Conservation (phyloP, 768 basidiomycete genomes). For the Lactifluus piperatus region DNA sequence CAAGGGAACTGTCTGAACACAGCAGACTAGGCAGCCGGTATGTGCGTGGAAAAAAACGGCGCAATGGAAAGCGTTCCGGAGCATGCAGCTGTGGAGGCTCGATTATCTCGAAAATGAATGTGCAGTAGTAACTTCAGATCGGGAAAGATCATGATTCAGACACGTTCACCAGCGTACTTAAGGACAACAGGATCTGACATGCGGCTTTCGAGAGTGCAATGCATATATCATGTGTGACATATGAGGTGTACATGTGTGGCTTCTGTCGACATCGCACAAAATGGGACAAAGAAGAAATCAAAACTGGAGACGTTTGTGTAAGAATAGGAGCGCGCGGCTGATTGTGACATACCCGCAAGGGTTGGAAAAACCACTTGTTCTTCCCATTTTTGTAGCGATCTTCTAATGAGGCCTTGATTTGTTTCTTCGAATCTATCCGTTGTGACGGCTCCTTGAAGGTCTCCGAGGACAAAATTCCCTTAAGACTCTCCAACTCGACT, state of each 20-base stretch:
- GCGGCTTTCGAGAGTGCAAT: slow-evolving; percentile 10
- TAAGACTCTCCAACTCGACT: slow-evolving; percentile 90
- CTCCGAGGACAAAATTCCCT: slow-evolving; percentile 73
- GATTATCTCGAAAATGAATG: slow-evolving; percentile 1
- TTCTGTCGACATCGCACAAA: slow-evolving; percentile 26
- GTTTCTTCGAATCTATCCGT: slow-evolving; percentile 92
- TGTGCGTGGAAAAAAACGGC: slow-evolving; percentile 49
- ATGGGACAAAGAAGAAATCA: slow-evolving; percentile 23
- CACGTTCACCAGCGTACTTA: not conserved
- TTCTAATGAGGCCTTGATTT: slow-evolving; percentile 92
- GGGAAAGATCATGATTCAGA: not conserved
- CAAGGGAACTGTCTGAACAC: not conserved
- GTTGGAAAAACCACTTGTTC: slow-evolving; percentile 97
- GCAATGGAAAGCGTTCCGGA: slow-evolving; percentile 51
- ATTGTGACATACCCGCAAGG: slow-evolving; percentile 56
- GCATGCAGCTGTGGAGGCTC: slow-evolving; percentile 31
- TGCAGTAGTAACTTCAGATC: not conserved
- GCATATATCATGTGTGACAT: slow-evolving; percentile 26
- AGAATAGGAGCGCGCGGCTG: too few species aligned
- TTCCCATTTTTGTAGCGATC: slow-evolving; percentile 89
- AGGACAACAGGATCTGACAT: not conserved
- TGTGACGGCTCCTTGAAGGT: slow-evolving; percentile 98
- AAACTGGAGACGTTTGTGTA: slow-evolving; percentile 24
- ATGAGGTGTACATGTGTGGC: slow-evolving; percentile 33
- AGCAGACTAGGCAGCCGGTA: slow-evolving; percentile 42